phyloP scores from a whole-genome alignment of 2,329 filamentous ascomycete species.

The Penicillium rolfsii region DNA sequence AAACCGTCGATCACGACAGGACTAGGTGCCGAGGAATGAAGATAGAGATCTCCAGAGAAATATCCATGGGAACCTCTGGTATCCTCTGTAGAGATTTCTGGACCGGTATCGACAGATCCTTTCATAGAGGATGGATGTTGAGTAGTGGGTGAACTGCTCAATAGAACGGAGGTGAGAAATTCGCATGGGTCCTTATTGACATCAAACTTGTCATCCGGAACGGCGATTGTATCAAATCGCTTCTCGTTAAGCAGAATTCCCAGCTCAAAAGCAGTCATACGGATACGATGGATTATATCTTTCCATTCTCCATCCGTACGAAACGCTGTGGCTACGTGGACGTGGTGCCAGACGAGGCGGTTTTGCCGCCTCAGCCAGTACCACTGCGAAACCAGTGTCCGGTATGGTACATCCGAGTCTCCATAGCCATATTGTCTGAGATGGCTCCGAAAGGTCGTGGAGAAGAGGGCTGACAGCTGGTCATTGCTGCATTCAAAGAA shows the following conservation, averaged over 20 bases:
- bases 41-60: neutral
- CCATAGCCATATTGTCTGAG: slow-evolving; percentile 27
- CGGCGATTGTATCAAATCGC: neutral
- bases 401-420: slow-evolving; percentile 8
- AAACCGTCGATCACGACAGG: too few relatives aligned
- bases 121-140: neutral
- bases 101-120: neutral
- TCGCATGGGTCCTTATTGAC: neutral
- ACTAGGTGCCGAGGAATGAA: neutral
- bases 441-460: slow-evolving; percentile 27
- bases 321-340: slow-evolving; percentile 29
- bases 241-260: slow-evolving; percentile 11
- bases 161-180: neutral
- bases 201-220: neutral
- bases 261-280: slow-evolving; percentile 12
- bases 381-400: slow-evolving; percentile 29
- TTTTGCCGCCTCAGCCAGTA: slow-evolving; percentile 20
- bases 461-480: slow-evolving; percentile 32
- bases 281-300: slow-evolving; percentile 18
- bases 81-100: too few relatives aligned
- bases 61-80: too few relatives aligned
- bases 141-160: neutral
- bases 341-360: slow-evolving; percentile 29
- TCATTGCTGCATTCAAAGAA: slow-evolving; percentile 25
- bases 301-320: slow-evolving; percentile 21